Evolutionary conservation across 106 monocot species (phyloP).

Genomic region (Dactylorhiza incarnata): DNA sequence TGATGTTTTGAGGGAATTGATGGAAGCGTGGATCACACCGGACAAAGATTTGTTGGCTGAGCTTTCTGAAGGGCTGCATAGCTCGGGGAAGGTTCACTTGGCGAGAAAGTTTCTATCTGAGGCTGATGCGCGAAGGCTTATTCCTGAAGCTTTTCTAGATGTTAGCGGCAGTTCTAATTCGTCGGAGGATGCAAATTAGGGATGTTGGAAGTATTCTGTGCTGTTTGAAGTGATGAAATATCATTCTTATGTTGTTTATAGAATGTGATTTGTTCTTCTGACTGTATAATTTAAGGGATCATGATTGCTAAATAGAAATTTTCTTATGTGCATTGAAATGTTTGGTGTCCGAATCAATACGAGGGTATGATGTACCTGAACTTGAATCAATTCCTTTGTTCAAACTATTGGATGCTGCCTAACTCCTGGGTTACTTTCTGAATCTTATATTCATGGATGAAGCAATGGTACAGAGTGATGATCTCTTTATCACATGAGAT

Average conservation of each 20-base stretch:
- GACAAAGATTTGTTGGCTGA: conserved; percentile 44
- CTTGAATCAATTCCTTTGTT: background rate
- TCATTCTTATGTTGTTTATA: too few relatives aligned
- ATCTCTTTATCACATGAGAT: too few relatives aligned
- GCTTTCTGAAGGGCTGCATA: conserved; percentile 37
- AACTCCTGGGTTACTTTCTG: background rate
- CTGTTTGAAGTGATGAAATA: background rate
- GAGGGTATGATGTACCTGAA: background rate
- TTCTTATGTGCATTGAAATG: background rate
- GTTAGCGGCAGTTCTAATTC: background rate
- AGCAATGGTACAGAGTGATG: background rate
- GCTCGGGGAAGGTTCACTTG: conserved; percentile 37
- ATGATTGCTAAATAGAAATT: background rate
- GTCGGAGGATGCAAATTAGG: background rate
- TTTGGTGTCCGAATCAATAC: background rate
- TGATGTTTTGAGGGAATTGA: conserved; percentile 64
- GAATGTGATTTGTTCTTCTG: background rate
- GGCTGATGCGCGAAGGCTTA: conserved; percentile 20
- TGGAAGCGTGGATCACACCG: conserved; percentile 50
- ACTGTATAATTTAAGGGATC: background rate
- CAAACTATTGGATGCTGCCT: background rate
- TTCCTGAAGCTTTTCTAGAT: conserved; percentile 29
- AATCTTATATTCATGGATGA: background rate
- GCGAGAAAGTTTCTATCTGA: conserved; percentile 20
- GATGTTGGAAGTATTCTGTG: background rate